phyloP scores from a whole-genome alignment of 108 stramenopile species.

The Cyclotella choctawhatcheeana region DNA sequence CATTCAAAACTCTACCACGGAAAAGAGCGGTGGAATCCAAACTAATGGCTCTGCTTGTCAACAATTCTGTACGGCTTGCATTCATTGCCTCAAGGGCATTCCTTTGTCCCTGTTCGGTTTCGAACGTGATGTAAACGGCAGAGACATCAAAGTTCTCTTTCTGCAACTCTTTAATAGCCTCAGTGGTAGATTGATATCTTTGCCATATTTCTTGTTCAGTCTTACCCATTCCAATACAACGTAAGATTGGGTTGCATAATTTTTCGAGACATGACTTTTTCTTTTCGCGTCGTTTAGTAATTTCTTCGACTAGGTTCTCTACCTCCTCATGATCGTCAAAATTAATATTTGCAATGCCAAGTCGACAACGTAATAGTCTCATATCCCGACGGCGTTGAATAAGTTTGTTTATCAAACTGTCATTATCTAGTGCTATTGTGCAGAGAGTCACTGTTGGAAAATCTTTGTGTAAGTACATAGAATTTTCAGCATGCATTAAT shows the following conservation, averaged over 20 bases:
- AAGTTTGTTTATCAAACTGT: constrained; percentile 53
- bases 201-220: constrained; percentile 47
- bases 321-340: constrained; percentile 60
- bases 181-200: constrained; percentile 41
- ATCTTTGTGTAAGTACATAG: neutral
- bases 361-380: constrained; percentile 38
- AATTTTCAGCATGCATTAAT: neutral
- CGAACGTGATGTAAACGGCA: constrained; percentile 81
- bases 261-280: constrained; percentile 35
- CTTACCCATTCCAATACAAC: constrained; percentile 40
- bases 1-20: constrained; percentile 53
- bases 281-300: constrained; percentile 21
- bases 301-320: constrained; percentile 27
- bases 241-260: constrained; percentile 43
- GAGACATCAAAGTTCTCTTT: constrained; percentile 59
- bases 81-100: constrained; percentile 61
- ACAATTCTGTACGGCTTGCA: constrained; percentile 51
- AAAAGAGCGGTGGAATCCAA: constrained; percentile 54
- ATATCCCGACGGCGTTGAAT: constrained; percentile 50
- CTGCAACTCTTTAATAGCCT: constrained; percentile 67
- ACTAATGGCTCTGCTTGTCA: constrained; percentile 42
- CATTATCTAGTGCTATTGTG: constrained; percentile 78
- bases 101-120: constrained; percentile 81
- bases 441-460: constrained; percentile 54
- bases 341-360: constrained; percentile 46